phyloP scores from a whole-genome alignment of 805 yeast genomes.

The Wickerhamiella australiensis region DNA sequence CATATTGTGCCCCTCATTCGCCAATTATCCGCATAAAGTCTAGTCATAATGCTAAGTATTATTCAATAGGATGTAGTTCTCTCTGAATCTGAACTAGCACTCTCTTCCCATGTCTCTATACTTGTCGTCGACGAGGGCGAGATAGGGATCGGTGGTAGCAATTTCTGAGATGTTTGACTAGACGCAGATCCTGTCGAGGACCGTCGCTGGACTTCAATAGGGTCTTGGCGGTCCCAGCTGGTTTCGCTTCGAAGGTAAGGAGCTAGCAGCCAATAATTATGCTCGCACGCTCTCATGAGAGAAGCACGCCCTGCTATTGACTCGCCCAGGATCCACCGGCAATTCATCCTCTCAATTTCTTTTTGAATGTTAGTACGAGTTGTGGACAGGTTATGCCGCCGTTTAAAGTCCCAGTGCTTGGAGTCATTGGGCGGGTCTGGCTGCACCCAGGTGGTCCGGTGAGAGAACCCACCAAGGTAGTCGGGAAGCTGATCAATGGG shows the following conservation, averaged over 20 bases:
- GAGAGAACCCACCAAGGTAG: constrained; percentile 52
- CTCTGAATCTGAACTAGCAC: neutral
- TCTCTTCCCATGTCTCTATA: neutral
- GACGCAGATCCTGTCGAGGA: neutral
- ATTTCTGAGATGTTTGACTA: neutral
- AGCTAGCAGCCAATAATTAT: constrained; percentile 1
- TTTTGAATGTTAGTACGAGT: neutral
- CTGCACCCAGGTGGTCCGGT: neutral
- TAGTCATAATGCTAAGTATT: too few relatives aligned
- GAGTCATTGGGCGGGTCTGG: neutral
- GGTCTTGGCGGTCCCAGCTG: constrained; percentile 1
- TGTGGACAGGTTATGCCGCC: neutral
- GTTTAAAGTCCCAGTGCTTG: neutral
- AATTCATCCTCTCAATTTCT: neutral
- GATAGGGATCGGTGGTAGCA: neutral
- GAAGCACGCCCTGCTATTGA: too few relatives aligned
- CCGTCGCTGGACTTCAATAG: neutral
- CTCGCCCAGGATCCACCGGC: neutral
- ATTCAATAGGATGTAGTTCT: too few relatives aligned
- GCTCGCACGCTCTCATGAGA: neutral
- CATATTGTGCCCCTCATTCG: too few relatives aligned
- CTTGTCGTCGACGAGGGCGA: neutral
- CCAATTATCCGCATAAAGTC: too few relatives aligned
- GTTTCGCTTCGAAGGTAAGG: neutral
- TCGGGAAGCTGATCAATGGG: constrained; percentile 49